These are phyloP conservation scores for Mortierella sp. DNA, from an alignment of 371 early-diverging fungal genomes.

Conservation along the genomic window DNA sequence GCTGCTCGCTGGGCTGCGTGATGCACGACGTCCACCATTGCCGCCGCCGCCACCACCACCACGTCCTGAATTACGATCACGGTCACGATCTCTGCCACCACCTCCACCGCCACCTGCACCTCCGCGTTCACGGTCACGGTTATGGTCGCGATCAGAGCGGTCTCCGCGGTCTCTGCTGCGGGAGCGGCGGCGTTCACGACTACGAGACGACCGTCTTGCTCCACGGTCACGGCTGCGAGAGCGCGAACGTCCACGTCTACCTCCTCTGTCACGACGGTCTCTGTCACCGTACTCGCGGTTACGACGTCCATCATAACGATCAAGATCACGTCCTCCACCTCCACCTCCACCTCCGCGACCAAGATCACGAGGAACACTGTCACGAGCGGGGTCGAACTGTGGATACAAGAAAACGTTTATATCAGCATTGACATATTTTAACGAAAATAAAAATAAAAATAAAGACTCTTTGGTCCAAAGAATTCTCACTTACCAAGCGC, in stretches of 20 bases:
- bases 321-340: constrained; percentile 24
- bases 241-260: constrained; percentile 14
- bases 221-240: constrained; percentile 15
- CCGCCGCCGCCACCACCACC: background rate
- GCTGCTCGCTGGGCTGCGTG: constrained; percentile 20
- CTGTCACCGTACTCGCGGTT: background rate
- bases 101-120: background rate
- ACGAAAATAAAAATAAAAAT: too few relatives aligned
- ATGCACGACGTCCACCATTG: constrained; percentile 9
- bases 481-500: constrained; percentile 70
- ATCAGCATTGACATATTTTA: background rate
- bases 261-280: constrained; percentile 46
- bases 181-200: constrained; percentile 26
- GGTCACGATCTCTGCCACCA: constrained; percentile 10
- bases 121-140: background rate
- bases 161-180: constrained; percentile 21
- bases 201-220: constrained; percentile 11
- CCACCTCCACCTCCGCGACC: constrained; percentile 53
- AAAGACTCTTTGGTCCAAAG: background rate
- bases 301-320: constrained; percentile 26
- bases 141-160: constrained; percentile 6
- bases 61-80: constrained; percentile 5
- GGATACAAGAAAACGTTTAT: background rate
- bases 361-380: constrained; percentile 52
- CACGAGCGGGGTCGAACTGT: constrained; percentile 48